Evolutionary conservation across 768 basidiomycete genomes (phyloP), one percentile per base, ranked within the genome.

Genomic region (Tricholomella constricta): DNA sequence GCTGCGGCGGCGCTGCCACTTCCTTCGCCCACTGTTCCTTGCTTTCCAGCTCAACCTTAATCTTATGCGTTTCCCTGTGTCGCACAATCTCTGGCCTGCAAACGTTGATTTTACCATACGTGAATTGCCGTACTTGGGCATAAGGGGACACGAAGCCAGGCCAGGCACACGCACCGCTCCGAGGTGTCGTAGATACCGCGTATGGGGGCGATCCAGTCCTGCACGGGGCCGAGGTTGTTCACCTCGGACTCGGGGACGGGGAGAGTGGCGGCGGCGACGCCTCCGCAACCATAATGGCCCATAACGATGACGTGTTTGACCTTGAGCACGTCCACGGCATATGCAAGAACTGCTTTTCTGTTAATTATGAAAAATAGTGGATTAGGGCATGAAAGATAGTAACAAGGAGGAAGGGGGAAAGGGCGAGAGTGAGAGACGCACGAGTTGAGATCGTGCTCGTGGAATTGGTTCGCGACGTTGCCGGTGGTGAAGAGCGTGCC

Each of bases 261-360:
- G 15, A 55, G 51, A 7, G 56, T 55, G 20, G 73, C 66, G 25
- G 73, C 72, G 11, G 69, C 74, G 11, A 77, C 68, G 27, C 75
- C 75, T 15, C 74, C 73, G 48, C 74, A 77, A 1, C 74, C 75
- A 44, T 77, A 77, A 54, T 77, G 74, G 0, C 74, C 75, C 71
- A 77, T 72, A 12, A 77, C 71, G 42, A 77, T 68, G 44, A 77
- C 62, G 41, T 77, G 74, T 43, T 70, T 64, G 12, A 77, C 73
- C 4, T 65, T 63, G 11, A 76, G 63, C 15, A 61, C 61, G 15
- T 69, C 58, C 15, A 76, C 69, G 9, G 72, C 75, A 40, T 74
- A 77, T 0, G 71, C 66, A n/a, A 76, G 64, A 14, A 72, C 70
- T 2, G 74, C 60, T 47, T 67, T 65, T 14, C 70, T 72, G 38